A percentile compares a stretch with the other conserved stretches of the same genome.
Evolutionary conservation across 305 asterid genomes (phyloP).

Genomic region (Euphrasia arctica): DNA sequence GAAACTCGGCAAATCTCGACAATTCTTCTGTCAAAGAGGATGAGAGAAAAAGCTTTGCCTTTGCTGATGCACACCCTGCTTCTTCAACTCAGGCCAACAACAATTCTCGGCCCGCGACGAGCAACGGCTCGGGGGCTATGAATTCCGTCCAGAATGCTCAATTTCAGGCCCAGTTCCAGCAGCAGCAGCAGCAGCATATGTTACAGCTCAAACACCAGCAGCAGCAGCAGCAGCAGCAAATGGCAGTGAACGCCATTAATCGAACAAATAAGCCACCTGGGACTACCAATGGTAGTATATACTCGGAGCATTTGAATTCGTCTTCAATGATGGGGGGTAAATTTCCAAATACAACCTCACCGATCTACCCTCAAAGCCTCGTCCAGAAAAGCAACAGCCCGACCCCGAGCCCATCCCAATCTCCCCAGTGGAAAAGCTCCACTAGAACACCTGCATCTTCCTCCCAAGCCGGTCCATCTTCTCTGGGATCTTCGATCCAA

Average conservation of each 20-base stretch:
- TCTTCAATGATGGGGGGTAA: slow-evolving; percentile 49
- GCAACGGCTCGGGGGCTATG: slow-evolving; percentile 30
- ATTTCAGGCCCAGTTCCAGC: slow-evolving; percentile 43
- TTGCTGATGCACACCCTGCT: slow-evolving; percentile 26
- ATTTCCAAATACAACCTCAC: slow-evolving; percentile 48
- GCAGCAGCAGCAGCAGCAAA: slow-evolving; percentile 37
- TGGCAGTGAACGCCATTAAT: slow-evolving; percentile 22
- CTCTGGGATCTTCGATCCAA: slow-evolving; percentile 49
- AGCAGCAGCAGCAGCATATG: slow-evolving; percentile 41
- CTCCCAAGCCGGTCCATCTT: slow-evolving; percentile 49
- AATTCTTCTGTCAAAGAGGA: slow-evolving; percentile 43
- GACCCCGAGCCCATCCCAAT: slow-evolving; percentile 22
- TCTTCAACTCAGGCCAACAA: slow-evolving; percentile 32
- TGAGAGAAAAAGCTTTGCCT: slow-evolving; percentile 48
- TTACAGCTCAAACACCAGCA: slow-evolving; percentile 20
- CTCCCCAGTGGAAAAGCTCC: slow-evolving; percentile 86
- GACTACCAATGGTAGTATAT: slow-evolving; percentile 47
- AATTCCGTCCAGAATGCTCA: slow-evolving; percentile 41
- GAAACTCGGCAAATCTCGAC: slow-evolving; percentile 21
- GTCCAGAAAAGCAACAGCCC: slow-evolving; percentile 60
- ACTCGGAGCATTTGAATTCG: slow-evolving; percentile 63
- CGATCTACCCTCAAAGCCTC: slow-evolving; percentile 60
- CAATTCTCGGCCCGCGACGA: slow-evolving; percentile 43
- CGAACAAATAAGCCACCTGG: slow-evolving; percentile 55
- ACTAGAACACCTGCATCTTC: slow-evolving; percentile 32